A percentile compares a stretch with the other conserved stretches of the same genome.
Evolutionary conservation across 2,329 filamentous ascomycete species (phyloP).

Genomic region (Aspergillus sp.): DNA sequence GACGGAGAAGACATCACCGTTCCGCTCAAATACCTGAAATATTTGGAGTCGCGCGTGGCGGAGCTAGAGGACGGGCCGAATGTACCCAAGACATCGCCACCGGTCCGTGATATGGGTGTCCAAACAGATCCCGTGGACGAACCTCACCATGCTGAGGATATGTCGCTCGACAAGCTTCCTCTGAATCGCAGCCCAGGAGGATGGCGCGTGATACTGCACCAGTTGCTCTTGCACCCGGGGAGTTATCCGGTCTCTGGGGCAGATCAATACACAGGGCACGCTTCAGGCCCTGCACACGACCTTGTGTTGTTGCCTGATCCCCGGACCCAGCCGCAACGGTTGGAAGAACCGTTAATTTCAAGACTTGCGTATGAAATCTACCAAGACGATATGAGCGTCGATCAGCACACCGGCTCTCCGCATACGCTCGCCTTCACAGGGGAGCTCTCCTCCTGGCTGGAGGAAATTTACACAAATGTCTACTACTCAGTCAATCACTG

Average conservation of each 20-base stretch:
- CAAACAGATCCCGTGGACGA: slow-evolving; percentile 18
- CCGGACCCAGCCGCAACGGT: not conserved
- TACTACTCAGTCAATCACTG: slow-evolving; percentile 26
- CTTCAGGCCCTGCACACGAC: not conserved
- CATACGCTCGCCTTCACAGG: slow-evolving; percentile 1
- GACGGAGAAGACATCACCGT: slow-evolving; percentile 24
- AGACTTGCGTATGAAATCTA: slow-evolving; percentile 1
- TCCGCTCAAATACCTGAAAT: slow-evolving; percentile 22
- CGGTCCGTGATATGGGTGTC: slow-evolving; percentile 19
- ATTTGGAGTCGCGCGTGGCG: slow-evolving; percentile 20
- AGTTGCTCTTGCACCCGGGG: not conserved
- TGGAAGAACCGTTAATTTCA: slow-evolving; percentile 1
- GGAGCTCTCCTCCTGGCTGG: slow-evolving; percentile 17
- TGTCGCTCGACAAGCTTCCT: not conserved
- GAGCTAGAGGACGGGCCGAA: slow-evolving; percentile 15
- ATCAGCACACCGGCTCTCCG: not conserved
- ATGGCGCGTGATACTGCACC: not conserved
- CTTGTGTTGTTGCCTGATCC: not conserved
- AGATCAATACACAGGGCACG: not conserved
- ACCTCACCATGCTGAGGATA: not conserved
- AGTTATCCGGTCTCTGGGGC: not conserved
- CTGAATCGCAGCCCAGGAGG: not conserved
- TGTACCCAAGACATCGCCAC: not conserved
- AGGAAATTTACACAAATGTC: slow-evolving; percentile 24
- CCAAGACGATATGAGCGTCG: not conserved